A percentile compares a stretch with the other conserved stretches of the same genome.
Conservation (phyloP, 2,329 filamentous ascomycete genomes). For the Colletotrichum liriopes region DNA sequence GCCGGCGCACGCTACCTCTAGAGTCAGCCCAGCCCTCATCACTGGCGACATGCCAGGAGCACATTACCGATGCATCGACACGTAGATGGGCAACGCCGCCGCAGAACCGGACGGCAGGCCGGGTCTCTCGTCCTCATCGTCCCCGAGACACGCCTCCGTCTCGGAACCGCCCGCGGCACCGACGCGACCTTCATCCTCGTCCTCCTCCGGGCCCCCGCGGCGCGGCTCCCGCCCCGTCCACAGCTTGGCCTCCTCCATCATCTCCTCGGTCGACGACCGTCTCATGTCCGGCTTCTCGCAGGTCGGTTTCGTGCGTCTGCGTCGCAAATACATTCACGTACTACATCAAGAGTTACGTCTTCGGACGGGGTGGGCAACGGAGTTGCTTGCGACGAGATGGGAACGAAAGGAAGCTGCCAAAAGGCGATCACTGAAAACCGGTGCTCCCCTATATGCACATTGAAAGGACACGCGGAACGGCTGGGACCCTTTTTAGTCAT, state of each 20-base stretch:
- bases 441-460: not conserved
- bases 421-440: not conserved
- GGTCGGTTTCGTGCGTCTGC: slow-evolving; percentile 22
- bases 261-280: slow-evolving; percentile 21
- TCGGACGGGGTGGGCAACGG: not conserved
- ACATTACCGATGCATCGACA: slow-evolving; percentile 40
- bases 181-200: slow-evolving; percentile 19
- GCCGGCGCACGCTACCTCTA: slow-evolving; percentile 28
- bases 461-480: slow-evolving; percentile 11
- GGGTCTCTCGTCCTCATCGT: slow-evolving; percentile 13
- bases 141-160: slow-evolving; percentile 37
- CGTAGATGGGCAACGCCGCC: slow-evolving; percentile 25
- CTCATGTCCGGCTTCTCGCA: slow-evolving; percentile 29
- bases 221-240: slow-evolving; percentile 29
- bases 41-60: no score
- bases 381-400: not conserved
- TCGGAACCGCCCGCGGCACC: slow-evolving; percentile 31
- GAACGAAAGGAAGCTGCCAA: not conserved
- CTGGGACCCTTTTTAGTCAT: slow-evolving; percentile 35
- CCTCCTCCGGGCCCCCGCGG: slow-evolving; percentile 6
- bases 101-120: not conserved
- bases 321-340: slow-evolving; percentile 41
- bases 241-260: slow-evolving; percentile 34
- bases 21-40: slow-evolving; percentile 10
- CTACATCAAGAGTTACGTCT: not conserved